A percentile compares a stretch with the other conserved stretches of the same genome.
Conservation (phyloP, 2,329 filamentous ascomycete genomes). For the Aspergillus ochraceoroseus region DNA sequence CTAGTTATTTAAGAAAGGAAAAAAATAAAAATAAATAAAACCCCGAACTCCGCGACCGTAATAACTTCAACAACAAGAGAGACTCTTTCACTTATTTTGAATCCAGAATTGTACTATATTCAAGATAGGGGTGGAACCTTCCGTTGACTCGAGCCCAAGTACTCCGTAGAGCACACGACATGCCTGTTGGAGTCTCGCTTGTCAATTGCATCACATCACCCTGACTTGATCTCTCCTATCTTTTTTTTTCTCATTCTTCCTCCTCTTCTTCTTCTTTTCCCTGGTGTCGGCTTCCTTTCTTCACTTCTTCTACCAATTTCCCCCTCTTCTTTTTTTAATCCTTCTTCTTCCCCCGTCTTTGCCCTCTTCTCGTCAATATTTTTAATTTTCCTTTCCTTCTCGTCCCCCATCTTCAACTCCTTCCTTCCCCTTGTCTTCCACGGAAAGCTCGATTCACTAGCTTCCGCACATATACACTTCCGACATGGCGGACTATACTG, state of each 20-base stretch:
- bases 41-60: too few relatives aligned
- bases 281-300: too few relatives aligned
- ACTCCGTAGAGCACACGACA: conserved; percentile 22
- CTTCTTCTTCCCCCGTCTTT: conserved; percentile 8
- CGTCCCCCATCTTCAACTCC: conserved; percentile 8
- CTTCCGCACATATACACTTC: conserved; percentile 24
- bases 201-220: conserved; percentile 24
- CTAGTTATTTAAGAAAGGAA: too few relatives aligned
- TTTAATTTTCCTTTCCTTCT: conserved; percentile 8
- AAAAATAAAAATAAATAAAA: too few relatives aligned
- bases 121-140: conserved; percentile 14
- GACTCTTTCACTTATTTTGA: too few relatives aligned
- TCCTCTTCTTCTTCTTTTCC: conserved; percentile 3
- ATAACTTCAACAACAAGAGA: too few relatives aligned
- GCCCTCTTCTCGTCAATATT: conserved; percentile 14
- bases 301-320: conserved; percentile 18
- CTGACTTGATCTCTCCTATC: conserved; percentile 14
- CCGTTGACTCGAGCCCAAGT: conserved; percentile 7
- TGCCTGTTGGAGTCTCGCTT: too few relatives aligned
- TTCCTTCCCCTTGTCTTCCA: conserved; percentile 11
- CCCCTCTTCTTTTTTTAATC: too few relatives aligned
- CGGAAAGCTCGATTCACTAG: conserved; percentile 15
- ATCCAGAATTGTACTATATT: too few relatives aligned
- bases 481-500: conserved; percentile 32
- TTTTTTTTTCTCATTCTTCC: conserved; percentile 11